These are phyloP conservation scores for Trichoderma koningiopsis DNA, from an alignment of 2,329 filamentous ascomycete genomes.

Conservation along the genomic window DNA sequence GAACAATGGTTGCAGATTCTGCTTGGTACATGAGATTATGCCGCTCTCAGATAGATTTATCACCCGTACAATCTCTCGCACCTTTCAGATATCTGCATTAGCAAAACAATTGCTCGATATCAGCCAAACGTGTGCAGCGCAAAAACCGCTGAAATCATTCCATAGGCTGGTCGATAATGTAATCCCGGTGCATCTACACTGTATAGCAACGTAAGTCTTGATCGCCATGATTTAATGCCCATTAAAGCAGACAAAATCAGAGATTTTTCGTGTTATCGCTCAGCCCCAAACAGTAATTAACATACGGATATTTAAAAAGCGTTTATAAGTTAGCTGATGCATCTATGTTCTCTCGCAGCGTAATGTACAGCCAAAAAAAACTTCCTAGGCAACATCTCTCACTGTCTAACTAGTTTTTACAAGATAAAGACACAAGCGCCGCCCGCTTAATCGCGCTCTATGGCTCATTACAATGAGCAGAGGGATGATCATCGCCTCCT, in stretches of 20 bases:
- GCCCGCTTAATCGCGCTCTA: constrained; percentile 22
- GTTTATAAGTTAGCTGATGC: constrained; percentile 25
- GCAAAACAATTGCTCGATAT: neutral
- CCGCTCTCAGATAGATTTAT: neutral
- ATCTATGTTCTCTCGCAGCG: constrained; percentile 15
- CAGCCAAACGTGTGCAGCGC: too few relatives aligned
- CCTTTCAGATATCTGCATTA: neutral
- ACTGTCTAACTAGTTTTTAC: constrained; percentile 29
- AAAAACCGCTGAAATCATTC: neutral
- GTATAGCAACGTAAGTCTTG: neutral
- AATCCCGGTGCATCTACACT: neutral
- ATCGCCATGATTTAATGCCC: neutral
- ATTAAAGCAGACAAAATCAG: neutral
- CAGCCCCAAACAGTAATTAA: neutral
- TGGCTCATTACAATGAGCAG: constrained; percentile 28
- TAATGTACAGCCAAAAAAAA: constrained; percentile 30
- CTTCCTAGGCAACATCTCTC: constrained; percentile 25
- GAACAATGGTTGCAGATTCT: neutral
- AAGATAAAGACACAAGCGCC: constrained; percentile 28
- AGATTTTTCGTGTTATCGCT: neutral
- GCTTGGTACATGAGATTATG: too few relatives aligned
- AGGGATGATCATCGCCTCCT: constrained; percentile 17
- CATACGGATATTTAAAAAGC: neutral
- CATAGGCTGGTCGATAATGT: neutral
- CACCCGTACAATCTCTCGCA: neutral